phyloP scores from a whole-genome alignment of 129 eudicot species.

The Pseudognaphalium luteoalbum region DNA sequence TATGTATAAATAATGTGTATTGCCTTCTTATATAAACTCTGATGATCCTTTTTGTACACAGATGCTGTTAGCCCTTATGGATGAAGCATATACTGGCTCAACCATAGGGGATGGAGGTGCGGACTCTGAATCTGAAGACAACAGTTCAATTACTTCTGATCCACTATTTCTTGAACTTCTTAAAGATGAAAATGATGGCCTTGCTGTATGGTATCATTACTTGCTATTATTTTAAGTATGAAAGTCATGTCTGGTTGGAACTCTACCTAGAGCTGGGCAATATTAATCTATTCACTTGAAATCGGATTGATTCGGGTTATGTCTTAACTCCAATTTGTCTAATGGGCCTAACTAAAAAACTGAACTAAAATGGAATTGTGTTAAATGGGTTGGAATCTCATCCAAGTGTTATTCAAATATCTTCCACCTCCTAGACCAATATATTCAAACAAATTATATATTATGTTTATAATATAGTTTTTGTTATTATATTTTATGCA shows the following conservation, averaged over 20 bases:
- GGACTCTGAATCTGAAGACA: slow-evolving; percentile 90
- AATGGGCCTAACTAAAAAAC: background rate
- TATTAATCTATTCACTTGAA: no score
- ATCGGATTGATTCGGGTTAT: background rate
- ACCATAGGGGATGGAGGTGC: slow-evolving; percentile 91
- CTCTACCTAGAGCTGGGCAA: no score
- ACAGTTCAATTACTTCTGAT: slow-evolving; percentile 76
- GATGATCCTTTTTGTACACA: slow-evolving; percentile 36
- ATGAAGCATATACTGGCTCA: slow-evolving; percentile 98
- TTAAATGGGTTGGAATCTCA: background rate
- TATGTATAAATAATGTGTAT: slow-evolving; percentile 2
- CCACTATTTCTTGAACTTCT: slow-evolving; percentile 87
- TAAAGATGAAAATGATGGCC: slow-evolving; percentile 98
- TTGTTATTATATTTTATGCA: slow-evolving; percentile 1
- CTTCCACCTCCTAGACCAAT: background rate
- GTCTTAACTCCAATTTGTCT: background rate
- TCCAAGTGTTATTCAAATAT: background rate
- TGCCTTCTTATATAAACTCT: background rate
- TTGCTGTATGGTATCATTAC: slow-evolving; percentile 60
- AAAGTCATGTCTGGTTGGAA: no score
- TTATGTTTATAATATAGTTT: background rate
- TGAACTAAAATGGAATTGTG: background rate
- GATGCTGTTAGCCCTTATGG: slow-evolving; percentile 98
- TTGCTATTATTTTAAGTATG: slow-evolving; percentile 2
- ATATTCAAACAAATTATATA: background rate